Conservation (phyloP, 768 basidiomycete species). For the Leucosporidium yakuticum region DNA sequence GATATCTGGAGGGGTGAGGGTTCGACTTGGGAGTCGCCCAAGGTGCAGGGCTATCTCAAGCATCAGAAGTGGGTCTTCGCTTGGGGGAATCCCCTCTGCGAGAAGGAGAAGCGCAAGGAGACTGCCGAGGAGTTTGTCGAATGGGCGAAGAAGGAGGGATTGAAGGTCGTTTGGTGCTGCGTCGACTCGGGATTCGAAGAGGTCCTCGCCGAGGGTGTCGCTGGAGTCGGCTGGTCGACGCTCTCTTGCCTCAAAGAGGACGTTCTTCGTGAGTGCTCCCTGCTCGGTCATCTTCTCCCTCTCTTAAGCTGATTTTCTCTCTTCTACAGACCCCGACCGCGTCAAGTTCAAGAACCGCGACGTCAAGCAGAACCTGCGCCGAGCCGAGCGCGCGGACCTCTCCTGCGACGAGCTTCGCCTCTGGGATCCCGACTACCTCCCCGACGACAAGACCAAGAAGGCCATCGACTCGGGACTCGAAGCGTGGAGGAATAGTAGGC, state of each 20-base stretch:
- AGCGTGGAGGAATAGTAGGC: conserved; percentile 19
- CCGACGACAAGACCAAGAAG: conserved; percentile 8
- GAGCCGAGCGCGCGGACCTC: conserved; percentile 19
- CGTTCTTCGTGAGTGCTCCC: too few species aligned
- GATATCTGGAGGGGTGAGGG: conserved; percentile 15
- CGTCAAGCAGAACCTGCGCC: conserved; percentile 23
- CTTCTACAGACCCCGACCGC: background rate
- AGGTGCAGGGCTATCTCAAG: conserved; percentile 28
- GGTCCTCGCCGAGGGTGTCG: conserved; percentile 11
- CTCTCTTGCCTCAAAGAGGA: background rate
- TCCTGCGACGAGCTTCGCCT: conserved; percentile 22
- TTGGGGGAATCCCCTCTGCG: conserved; percentile 32
- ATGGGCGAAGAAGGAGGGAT: conserved; percentile 19
- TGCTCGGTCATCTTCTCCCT: too few species aligned
- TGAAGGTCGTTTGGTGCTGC: conserved; percentile 20
- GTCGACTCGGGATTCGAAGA: conserved; percentile 23
- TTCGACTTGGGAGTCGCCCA: conserved; percentile 20
- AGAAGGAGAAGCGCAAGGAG: conserved; percentile 2
- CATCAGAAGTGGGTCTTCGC: conserved; percentile 24
- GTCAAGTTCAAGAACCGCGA: conserved; percentile 30
- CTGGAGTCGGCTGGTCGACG: background rate
- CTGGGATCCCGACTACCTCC: conserved; percentile 10
- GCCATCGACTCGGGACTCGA: conserved; percentile 41
- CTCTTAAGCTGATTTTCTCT: too few species aligned
- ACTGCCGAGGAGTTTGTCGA: conserved; percentile 21